These are phyloP conservation scores for Monosporascus sp. DNA, from an alignment of 2,329 filamentous ascomycete species.

Conservation along the genomic window DNA sequence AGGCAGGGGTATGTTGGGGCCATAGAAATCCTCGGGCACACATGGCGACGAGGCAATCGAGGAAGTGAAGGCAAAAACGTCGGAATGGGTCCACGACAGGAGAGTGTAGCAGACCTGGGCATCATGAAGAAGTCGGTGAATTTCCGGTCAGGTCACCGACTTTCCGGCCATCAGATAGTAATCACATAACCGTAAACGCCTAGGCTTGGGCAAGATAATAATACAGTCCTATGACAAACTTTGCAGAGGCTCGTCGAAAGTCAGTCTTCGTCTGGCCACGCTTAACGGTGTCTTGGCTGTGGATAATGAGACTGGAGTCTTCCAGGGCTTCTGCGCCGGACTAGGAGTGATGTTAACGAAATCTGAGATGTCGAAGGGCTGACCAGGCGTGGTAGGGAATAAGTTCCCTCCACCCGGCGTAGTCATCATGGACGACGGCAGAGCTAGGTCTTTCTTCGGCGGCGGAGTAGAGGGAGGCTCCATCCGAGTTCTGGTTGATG, in stretches of 20 bases:
- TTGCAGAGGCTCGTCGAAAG: constrained; percentile 68
- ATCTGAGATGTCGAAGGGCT: constrained; percentile 87
- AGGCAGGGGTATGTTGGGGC: no score
- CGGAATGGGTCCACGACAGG: no score
- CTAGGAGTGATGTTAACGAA: constrained; percentile 97
- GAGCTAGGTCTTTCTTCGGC: constrained; percentile 61
- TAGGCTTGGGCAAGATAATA: not conserved
- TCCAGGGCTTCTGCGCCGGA: constrained; percentile 85
- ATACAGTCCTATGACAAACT: not conserved
- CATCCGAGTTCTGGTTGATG: constrained; percentile 49
- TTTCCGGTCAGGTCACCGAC: not conserved
- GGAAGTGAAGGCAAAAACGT: no score
- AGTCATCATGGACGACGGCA: constrained; percentile 84
- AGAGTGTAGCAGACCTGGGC: no score
- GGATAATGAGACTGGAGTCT: constrained; percentile 61
- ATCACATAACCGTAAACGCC: not conserved
- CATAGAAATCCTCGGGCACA: no score
- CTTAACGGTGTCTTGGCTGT: constrained; percentile 53
- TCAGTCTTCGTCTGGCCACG: constrained; percentile 69
- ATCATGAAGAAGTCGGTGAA: not conserved
- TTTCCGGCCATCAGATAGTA: not conserved
- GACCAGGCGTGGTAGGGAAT: constrained; percentile 72
- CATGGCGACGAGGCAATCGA: no score
- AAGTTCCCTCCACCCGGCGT: constrained; percentile 69
- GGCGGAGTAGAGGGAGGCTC: constrained; percentile 73